Evolutionary conservation across 2,329 filamentous ascomycete genomes (phyloP), one percentile per base, ranked within the genome.

Genomic region (Paraphoma sp.): DNA sequence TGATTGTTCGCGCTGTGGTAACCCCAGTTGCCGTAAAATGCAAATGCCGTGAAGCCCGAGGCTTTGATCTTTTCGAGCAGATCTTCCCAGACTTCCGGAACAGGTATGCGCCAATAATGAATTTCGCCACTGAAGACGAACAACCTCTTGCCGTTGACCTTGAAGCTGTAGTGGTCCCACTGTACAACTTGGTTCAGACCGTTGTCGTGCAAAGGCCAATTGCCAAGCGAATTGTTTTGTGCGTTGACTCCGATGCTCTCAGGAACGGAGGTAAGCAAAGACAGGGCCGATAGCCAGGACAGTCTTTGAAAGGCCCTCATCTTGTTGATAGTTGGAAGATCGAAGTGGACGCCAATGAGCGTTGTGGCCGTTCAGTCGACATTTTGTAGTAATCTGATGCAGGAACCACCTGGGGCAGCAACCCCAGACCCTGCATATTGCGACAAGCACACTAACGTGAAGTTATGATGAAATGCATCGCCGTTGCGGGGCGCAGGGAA

Each of bases 81-180:
- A 55, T 83, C 81, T 30, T 78, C 74, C 81, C 81, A 83, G 12
- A 83, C 70, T 51, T 80, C 80, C 1, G 81, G 82, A 0, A 83
- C 81, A 0, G 82, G 82, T 7, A 83, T 76, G 4, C 81, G 18
- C 77, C 78, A 82, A 66, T 84, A 85, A 60, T 85, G 83, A 18
- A 85, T 80, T 64, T 85, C 83, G 40, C 83, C 83, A 12, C 80
- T 79, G 64, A 82, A 84, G 43, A 85, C 73, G 60, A 83, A 84
- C 5, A 84, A 67, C 17, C 83, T 73, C 62, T 84, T 77, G 29
- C 79, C 81, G 49, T 84, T 80, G 51, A 85, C 69, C 30, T 81
- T 78, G 64, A 84, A 81, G 67, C 82, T 84, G 68, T 83, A 83
- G 53, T 82, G 78, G 57, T 85, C 83, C 83, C 82, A 84, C 69